phyloP scores from a whole-genome alignment of 148 eudicot genomes.

The Nepenthes mirabilis region DNA sequence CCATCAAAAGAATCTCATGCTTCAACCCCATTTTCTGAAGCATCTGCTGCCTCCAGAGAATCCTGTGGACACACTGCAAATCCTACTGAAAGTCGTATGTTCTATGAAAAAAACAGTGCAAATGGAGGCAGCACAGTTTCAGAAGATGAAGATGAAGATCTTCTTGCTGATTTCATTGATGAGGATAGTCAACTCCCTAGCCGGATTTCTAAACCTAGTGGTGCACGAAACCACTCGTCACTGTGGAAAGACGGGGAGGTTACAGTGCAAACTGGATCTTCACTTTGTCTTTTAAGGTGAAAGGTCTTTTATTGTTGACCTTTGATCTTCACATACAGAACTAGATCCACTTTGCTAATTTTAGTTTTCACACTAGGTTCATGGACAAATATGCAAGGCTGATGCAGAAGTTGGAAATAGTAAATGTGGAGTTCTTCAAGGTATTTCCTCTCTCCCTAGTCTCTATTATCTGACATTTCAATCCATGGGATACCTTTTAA shows the following conservation, averaged over 20 bases:
- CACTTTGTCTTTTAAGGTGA: constrained; percentile 86
- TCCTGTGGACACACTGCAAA: constrained; percentile 10
- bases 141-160: constrained; percentile 98
- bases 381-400: constrained; percentile 98
- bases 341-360: constrained; percentile 15
- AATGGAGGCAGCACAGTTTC: constrained; percentile 35
- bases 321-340: constrained; percentile 6
- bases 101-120: constrained; percentile 16
- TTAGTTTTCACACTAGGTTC: constrained; percentile 30
- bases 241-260: constrained; percentile 56
- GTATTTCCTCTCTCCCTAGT: constrained; percentile 21
- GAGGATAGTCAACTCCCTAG: constrained; percentile 98
- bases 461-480: neutral
- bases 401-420: constrained; percentile 82
- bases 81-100: constrained; percentile 11
- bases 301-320: constrained; percentile 1
- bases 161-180: constrained; percentile 94
- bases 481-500: no score
- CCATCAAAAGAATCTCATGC: constrained; percentile 28
- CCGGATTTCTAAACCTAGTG: constrained; percentile 46
- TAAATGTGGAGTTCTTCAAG: constrained; percentile 79
- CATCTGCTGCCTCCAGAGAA: constrained; percentile 22
- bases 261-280: constrained; percentile 79
- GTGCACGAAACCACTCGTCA: constrained; percentile 28
- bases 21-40: constrained; percentile 31